Evolutionary conservation across 441 rosid species (phyloP).

Genomic region (Pelargonium cotyledonis): DNA sequence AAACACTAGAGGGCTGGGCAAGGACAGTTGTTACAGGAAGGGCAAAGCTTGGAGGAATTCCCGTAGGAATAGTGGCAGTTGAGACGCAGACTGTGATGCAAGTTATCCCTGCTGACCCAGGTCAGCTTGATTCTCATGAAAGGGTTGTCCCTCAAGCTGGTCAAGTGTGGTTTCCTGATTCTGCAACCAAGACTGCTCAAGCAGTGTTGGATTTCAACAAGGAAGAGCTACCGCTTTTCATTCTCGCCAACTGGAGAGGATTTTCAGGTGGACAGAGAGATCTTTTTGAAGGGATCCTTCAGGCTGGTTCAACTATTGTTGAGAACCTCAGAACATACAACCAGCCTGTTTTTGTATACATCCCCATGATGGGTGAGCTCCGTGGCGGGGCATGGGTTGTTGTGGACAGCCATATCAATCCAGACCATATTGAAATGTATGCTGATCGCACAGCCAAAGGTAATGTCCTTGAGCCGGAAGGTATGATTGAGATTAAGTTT

Average conservation of each 20-base stretch:
- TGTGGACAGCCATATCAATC: constrained; percentile 86
- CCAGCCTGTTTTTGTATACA: constrained; percentile 96
- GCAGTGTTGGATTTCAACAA: constrained; percentile 91
- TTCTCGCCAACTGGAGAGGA: constrained; percentile 99
- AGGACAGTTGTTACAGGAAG: constrained; percentile 99
- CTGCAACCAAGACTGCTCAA: constrained; percentile 96
- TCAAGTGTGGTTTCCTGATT: constrained; percentile 99
- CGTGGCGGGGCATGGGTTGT: constrained; percentile 99
- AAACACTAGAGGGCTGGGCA: constrained; percentile 98
- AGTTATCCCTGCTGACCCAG: constrained; percentile 98
- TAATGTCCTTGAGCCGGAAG: constrained; percentile 98
- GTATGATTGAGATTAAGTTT: constrained; percentile 94
- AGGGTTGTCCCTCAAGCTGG: constrained; percentile 99
- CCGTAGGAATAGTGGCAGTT: constrained; percentile 97
- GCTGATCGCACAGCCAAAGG: constrained; percentile 95
- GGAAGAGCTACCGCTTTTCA: constrained; percentile 95
- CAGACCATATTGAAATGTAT: constrained; percentile 97
- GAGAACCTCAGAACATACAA: constrained; percentile 96
- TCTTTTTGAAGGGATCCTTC: constrained; percentile 97
- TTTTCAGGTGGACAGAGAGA: constrained; percentile 99
- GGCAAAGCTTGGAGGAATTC: constrained; percentile 98
- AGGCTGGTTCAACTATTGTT: constrained; percentile 97
- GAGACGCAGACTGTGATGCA: constrained; percentile 99
- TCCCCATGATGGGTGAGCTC: constrained; percentile 98
- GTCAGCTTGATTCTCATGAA: constrained; percentile 99